Conservation (phyloP, 306 rosid species). For the Leucaena leucocephala region DNA sequence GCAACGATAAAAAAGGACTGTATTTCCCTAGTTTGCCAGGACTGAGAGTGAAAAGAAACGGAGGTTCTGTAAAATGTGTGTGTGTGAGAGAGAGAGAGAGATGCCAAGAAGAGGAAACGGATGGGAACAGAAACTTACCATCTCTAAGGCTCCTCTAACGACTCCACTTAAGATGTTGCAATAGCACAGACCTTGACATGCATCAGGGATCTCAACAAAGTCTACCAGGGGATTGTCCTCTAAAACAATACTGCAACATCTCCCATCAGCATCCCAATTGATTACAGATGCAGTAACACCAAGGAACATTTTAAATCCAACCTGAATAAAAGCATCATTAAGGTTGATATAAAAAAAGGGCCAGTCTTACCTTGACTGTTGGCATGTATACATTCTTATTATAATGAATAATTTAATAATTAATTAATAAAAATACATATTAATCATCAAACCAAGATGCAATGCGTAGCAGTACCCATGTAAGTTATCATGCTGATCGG, state of each 20-base stretch:
- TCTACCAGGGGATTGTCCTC: constrained; percentile 98
- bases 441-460: background rate
- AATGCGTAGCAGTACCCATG: background rate
- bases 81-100: background rate
- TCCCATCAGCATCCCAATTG: constrained; percentile 95
- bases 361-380: background rate
- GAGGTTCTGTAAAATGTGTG: background rate
- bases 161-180: constrained; percentile 97
- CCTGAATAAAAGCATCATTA: constrained; percentile 51
- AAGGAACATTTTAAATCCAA: constrained; percentile 93
- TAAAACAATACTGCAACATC: constrained; percentile 86
- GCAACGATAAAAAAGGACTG: background rate
- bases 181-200: constrained; percentile 89
- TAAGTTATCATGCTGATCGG: background rate
- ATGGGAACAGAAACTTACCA: constrained; percentile 59
- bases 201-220: constrained; percentile 93
- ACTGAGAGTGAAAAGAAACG: background rate
- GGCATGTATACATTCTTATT: constrained; percentile 11
- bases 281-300: constrained; percentile 92
- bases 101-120: constrained; percentile 18
- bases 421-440: background rate
- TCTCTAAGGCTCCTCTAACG: constrained; percentile 92
- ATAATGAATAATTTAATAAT: background rate
- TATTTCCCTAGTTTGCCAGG: constrained; percentile 17
- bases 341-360: background rate